Percentiles rank a stretch among this genome's conserved stretches.
Conservation (phyloP, 805 yeast genomes). For the Candida pini region DNA sequence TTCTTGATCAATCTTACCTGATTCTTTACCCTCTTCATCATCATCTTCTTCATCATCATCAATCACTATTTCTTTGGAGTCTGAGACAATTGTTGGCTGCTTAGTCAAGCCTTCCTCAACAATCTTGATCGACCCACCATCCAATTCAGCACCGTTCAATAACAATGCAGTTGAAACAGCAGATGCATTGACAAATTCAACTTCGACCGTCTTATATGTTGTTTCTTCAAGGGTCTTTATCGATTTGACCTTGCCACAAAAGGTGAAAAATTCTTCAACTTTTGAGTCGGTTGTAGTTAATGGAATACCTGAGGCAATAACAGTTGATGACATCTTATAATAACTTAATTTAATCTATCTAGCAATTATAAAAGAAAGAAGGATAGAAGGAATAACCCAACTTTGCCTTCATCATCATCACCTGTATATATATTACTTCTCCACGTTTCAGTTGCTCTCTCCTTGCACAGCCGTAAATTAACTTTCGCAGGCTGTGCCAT, state of each 20-base stretch:
- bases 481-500: too few relatives aligned
- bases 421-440: too few relatives aligned
- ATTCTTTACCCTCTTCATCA: conserved; percentile 34
- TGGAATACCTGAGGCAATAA: conserved; percentile 56
- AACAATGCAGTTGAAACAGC: conserved; percentile 70
- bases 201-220: conserved; percentile 36
- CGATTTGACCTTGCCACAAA: conserved; percentile 55
- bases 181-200: conserved; percentile 48
- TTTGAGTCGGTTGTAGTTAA: conserved; percentile 42
- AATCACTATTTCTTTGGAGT: conserved; percentile 7
- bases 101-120: conserved; percentile 25
- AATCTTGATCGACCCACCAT: conserved; percentile 49
- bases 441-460: too few relatives aligned
- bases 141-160: conserved; percentile 69
- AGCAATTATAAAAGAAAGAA: background rate
- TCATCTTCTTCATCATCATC: conserved; percentile 3
- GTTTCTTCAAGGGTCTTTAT: conserved; percentile 28
- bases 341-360: background rate
- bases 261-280: conserved; percentile 62
- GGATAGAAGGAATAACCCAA: background rate
- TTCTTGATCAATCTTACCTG: conserved; percentile 66
- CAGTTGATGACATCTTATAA: conserved; percentile 28
- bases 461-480: too few relatives aligned
- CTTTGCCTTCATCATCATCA: too few relatives aligned
- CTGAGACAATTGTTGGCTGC: conserved; percentile 13